phyloP scores from a whole-genome alignment of 371 early-diverging fungal genomes.

The Capniomyces stellatus region DNA sequence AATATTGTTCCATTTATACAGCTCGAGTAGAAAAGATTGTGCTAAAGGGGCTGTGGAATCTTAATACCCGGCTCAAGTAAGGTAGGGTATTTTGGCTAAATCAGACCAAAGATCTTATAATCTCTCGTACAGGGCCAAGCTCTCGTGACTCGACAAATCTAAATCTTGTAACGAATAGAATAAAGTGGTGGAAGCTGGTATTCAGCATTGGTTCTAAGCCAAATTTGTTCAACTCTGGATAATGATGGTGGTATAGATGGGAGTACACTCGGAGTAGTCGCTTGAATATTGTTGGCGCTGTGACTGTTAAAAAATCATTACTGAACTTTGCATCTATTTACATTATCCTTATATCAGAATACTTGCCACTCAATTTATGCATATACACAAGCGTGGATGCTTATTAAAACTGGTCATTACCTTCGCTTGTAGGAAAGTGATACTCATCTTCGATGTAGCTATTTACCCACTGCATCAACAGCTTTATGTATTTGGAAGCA shows the following conservation, averaged over 20 bases:
- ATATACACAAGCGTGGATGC: background rate
- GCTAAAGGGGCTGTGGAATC: too few relatives aligned
- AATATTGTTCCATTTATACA: too few relatives aligned
- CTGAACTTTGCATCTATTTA: background rate
- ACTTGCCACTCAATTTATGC: too few relatives aligned
- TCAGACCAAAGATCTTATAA: conserved; percentile 2
- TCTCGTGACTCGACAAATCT: conserved; percentile 50
- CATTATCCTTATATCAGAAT: too few relatives aligned
- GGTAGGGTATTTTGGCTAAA: too few relatives aligned
- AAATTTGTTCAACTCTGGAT: conserved; percentile 38
- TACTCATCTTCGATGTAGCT: conserved; percentile 54
- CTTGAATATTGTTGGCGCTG: conserved; percentile 50
- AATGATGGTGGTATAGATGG: conserved; percentile 72
- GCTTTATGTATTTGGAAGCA: conserved; percentile 68
- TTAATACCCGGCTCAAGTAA: too few relatives aligned
- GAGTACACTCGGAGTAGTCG: conserved; percentile 71
- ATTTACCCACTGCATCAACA: conserved; percentile 66
- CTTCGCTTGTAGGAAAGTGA: conserved; percentile 50
- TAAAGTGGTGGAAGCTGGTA: conserved; percentile 76
- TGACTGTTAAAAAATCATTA: background rate
- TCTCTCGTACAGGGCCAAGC: conserved; percentile 28
- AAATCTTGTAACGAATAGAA: conserved; percentile 65
- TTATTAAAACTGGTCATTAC: too few relatives aligned
- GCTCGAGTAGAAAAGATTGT: too few relatives aligned
- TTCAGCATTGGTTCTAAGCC: conserved; percentile 68